Evolutionary conservation across 2,329 filamentous ascomycete species (phyloP).

Genomic region (Claviceps citrina): DNA sequence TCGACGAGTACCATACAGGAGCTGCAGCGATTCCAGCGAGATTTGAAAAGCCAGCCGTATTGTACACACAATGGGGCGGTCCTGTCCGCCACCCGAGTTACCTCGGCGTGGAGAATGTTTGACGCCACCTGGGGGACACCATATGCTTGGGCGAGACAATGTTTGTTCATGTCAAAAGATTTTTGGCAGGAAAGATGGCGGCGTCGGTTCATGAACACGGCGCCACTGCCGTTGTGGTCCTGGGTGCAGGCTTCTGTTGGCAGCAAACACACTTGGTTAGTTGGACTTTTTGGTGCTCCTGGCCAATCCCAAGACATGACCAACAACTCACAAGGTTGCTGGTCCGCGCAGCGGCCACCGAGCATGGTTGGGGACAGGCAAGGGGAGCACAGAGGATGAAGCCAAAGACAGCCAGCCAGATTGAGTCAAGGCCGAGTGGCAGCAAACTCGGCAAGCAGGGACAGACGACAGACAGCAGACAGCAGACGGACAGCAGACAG

Average conservation of each 20-base stretch:
- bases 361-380: too few species aligned
- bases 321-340: too few species aligned
- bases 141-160: constrained; percentile 77
- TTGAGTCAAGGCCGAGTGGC: background rate
- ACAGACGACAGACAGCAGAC: background rate
- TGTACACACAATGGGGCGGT: constrained; percentile 67
- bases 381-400: background rate
- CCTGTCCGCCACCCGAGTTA: constrained; percentile 55
- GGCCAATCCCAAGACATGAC: too few species aligned
- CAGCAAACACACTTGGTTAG: constrained; percentile 1
- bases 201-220: constrained; percentile 66
- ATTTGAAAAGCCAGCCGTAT: constrained; percentile 74
- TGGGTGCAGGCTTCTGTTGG: constrained; percentile 61
- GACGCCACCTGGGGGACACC: constrained; percentile 67
- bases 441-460: background rate
- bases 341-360: too few species aligned
- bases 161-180: constrained; percentile 80
- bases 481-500: background rate
- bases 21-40: constrained; percentile 51
- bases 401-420: too few species aligned
- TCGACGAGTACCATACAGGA: constrained; percentile 70
- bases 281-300: too few species aligned
- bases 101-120: constrained; percentile 54
- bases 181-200: constrained; percentile 71
- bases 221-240: constrained; percentile 64